Percentiles rank a stretch among this genome's conserved stretches.
These are phyloP conservation scores for Trichoderma asperelloides DNA, from an alignment of 495 filamentous ascomycete species.

Conservation along the genomic window DNA sequence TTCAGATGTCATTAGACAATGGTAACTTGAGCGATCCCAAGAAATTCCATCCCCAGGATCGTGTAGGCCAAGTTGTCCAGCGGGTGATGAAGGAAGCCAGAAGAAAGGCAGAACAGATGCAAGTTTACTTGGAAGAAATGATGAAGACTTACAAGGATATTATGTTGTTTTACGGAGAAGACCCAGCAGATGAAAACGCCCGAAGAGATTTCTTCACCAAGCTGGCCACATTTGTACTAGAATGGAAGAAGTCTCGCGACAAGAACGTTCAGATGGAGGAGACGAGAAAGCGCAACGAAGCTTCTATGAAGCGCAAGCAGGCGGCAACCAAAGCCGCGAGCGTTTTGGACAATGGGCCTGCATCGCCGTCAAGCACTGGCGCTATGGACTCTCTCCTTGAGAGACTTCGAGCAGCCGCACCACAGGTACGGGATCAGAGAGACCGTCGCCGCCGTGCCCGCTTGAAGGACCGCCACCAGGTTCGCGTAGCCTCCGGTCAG, in stretches of 20 bases:
- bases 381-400: constrained; percentile 96
- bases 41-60: constrained; percentile 96
- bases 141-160: constrained; percentile 85
- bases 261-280: constrained; percentile 88
- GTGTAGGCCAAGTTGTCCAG: constrained; percentile 84
- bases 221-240: constrained; percentile 79
- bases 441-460: constrained; percentile 80
- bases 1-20: constrained; percentile 82
- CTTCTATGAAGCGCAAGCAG: constrained; percentile 82
- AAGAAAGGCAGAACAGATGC: constrained; percentile 92
- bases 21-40: constrained; percentile 94
- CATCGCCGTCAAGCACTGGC: constrained; percentile 69
- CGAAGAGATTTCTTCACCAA: constrained; percentile 94
- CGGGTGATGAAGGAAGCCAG: constrained; percentile 93
- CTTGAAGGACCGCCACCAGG: constrained; percentile 82
- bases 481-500: constrained; percentile 83
- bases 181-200: constrained; percentile 85
- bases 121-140: constrained; percentile 92
- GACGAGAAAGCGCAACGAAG: constrained; percentile 72
- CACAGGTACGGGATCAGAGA: constrained; percentile 76
- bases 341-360: constrained; percentile 32
- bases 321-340: constrained; percentile 53
- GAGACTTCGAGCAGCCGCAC: constrained; percentile 88
- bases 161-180: constrained; percentile 94
- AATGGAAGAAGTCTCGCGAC: constrained; percentile 92